These are phyloP conservation scores for Cytospora piceae DNA, from an alignment of 2,329 filamentous ascomycete genomes.

Conservation along the genomic window DNA sequence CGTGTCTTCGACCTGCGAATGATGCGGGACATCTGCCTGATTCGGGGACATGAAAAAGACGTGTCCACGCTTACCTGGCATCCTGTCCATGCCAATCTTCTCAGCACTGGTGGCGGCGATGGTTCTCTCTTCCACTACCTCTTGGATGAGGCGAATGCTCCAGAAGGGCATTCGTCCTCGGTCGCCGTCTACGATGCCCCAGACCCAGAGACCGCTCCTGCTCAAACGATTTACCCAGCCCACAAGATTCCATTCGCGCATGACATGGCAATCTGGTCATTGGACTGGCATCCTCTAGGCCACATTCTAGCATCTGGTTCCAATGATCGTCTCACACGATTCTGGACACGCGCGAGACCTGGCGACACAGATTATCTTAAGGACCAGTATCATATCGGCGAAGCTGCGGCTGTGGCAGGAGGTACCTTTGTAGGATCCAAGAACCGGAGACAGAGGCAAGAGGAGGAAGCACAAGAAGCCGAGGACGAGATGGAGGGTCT, in stretches of 20 bases:
- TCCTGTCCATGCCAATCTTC: slow-evolving; percentile 83
- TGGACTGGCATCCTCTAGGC: slow-evolving; percentile 96
- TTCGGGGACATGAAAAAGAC: slow-evolving; percentile 95
- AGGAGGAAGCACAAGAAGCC: slow-evolving; percentile 91
- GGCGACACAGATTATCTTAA: slow-evolving; percentile 85
- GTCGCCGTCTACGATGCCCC: slow-evolving; percentile 83
- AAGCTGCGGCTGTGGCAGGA: slow-evolving; percentile 88
- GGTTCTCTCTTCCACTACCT: slow-evolving; percentile 92
- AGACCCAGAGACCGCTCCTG: slow-evolving; percentile 77
- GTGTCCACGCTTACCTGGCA: slow-evolving; percentile 94
- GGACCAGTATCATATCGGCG: slow-evolving; percentile 94
- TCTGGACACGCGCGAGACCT: slow-evolving; percentile 90
- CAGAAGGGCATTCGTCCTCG: slow-evolving; percentile 70
- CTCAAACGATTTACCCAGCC: slow-evolving; percentile 90
- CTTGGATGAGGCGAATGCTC: slow-evolving; percentile 91
- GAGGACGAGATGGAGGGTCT: slow-evolving; percentile 93
- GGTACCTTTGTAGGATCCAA: slow-evolving; percentile 90
- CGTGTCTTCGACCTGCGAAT: slow-evolving; percentile 93
- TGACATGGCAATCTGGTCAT: slow-evolving; percentile 93
- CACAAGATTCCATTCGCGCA: slow-evolving; percentile 88
- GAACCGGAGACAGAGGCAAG: slow-evolving; percentile 76
- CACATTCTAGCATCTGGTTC: slow-evolving; percentile 95
- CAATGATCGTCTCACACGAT: slow-evolving; percentile 94
- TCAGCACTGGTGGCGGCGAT: slow-evolving; percentile 89
- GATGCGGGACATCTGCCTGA: slow-evolving; percentile 95